Percentiles rank a stretch among this genome's conserved stretches.
Conservation (phyloP, 140 eudicot species). For the Bidens hawaiensis region DNA sequence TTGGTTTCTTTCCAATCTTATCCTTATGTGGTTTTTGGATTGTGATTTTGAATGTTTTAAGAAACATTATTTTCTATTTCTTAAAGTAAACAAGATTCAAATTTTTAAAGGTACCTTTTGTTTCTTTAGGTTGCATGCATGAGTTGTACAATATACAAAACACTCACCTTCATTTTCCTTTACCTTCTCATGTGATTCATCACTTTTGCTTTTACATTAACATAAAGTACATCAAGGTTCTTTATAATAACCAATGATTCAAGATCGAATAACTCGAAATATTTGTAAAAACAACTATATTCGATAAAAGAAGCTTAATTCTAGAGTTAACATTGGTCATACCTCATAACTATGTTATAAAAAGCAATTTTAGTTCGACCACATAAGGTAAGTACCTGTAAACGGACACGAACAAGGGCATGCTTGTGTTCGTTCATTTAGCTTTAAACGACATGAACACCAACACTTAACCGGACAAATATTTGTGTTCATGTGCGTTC, state of each 20-base stretch:
- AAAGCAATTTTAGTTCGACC: not conserved
- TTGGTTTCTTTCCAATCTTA: conserved; percentile 28
- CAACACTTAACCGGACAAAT: too few species aligned
- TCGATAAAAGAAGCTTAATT: not conserved
- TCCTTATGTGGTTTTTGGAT: conserved; percentile 28
- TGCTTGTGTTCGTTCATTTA: too few species aligned
- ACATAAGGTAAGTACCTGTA: too few species aligned
- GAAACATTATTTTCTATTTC: conserved; percentile 43
- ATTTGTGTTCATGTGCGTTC: too few species aligned
- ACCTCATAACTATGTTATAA: not conserved
- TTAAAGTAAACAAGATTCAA: conserved; percentile 60
- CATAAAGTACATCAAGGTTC: conserved; percentile 1
- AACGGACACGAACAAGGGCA: too few species aligned
- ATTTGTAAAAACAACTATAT: not conserved
- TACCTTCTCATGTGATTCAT: conserved; percentile 20
- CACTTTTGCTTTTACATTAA: conserved; percentile 20
- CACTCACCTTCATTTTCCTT: conserved; percentile 19
- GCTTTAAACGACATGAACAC: too few species aligned
- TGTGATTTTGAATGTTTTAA: conserved; percentile 56
- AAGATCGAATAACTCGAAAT: not conserved
- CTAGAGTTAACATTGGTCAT: not conserved
- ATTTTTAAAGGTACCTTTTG: conserved; percentile 34
- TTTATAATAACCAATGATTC: not conserved
- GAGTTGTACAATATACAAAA: conserved; percentile 21
- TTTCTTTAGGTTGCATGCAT: conserved; percentile 47